Base-by-base conservation (phyloP, 2,329 filamentous ascomycete genomes). In the Hymenoscyphus repandus region DNA sequence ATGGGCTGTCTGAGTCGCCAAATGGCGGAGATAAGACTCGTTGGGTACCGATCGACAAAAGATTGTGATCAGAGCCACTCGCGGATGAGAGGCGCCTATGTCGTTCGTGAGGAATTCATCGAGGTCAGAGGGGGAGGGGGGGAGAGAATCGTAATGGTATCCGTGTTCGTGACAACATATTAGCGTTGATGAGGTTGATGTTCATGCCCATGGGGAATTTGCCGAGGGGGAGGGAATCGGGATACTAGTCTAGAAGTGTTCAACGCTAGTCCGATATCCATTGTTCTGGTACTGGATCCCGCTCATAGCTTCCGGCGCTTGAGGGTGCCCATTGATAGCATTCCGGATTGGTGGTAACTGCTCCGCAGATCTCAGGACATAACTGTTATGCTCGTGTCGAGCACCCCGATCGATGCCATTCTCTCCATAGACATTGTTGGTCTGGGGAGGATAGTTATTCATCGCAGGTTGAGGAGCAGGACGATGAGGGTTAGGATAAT, bases 301-400 rank as follows among this genome's bases (percentile, higher is more conserved):
- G 1, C 79, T 82, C 82, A 85, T 85, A 1, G 79, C 78, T 18
- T 85, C 81, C 1, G 80, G 76, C 31, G 47, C 56, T 49, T 47
- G 17, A 49, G 43, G 30, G 60, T 59, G 51, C 3, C 44, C 52
- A 36, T 47, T 70, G 58, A 72, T 75, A 13, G 82, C 66, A 13
- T 75, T 73, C 10, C 80, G 72, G 33, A 84, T 69, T 1, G 80
- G 80, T 11, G 80, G 80, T 30, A 84, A 68, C 58, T 59, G 58
- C 38, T 62, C 60, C 6, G 54, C 48, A 12, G 53, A 47, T 49
- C 50, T 55, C 12, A 59, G 47, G 13, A 40, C 47, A 39, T 55
- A 57, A 4, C 40, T 49, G 11, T 81, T 75, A 12, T 74, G 72
- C 10, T 30, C 45, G 38, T 20, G 38, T 17, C 77, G 71, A 49